These are phyloP conservation scores for Aciculosporium take DNA, from an alignment of 2,329 filamentous ascomycete species.

Conservation along the genomic window DNA sequence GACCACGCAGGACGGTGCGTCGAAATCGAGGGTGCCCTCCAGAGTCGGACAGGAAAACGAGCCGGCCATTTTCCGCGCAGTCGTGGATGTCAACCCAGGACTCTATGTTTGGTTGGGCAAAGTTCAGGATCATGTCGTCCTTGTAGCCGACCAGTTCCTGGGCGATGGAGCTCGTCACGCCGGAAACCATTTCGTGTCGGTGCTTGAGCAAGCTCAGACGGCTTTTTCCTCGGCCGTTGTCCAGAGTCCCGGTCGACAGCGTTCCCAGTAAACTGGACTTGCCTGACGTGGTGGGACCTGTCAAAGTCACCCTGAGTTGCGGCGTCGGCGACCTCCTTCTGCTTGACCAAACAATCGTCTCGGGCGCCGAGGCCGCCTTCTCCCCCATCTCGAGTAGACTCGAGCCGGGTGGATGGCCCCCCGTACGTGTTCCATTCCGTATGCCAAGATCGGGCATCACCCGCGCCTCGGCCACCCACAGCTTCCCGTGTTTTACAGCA, in stretches of 20 bases:
- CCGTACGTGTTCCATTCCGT: slow-evolving; percentile 1
- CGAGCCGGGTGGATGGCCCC: background rate
- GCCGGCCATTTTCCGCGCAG: slow-evolving; percentile 53
- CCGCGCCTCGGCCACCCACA: slow-evolving; percentile 84
- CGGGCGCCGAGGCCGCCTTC: background rate
- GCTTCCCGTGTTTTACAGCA: slow-evolving; percentile 29
- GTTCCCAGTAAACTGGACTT: slow-evolving; percentile 88
- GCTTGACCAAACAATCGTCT: slow-evolving; percentile 16
- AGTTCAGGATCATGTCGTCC: slow-evolving; percentile 54
- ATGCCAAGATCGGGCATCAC: slow-evolving; percentile 57
- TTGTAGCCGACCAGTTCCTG: slow-evolving; percentile 86
- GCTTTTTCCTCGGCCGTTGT: slow-evolving; percentile 86
- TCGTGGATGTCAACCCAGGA: slow-evolving; percentile 93
- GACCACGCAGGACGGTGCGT: slow-evolving; percentile 71
- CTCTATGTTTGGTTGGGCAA: slow-evolving; percentile 70
- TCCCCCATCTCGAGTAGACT: background rate
- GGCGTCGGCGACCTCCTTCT: slow-evolving; percentile 43
- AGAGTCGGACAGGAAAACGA: slow-evolving; percentile 84
- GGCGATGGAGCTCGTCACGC: slow-evolving; percentile 84
- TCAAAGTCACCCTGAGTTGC: slow-evolving; percentile 75
- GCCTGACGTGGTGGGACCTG: slow-evolving; percentile 77
- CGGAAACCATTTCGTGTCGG: slow-evolving; percentile 81
- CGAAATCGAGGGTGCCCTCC: slow-evolving; percentile 82
- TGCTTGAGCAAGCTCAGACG: slow-evolving; percentile 81
- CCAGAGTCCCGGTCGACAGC: slow-evolving; percentile 71